A percentile compares a stretch with the other conserved stretches of the same genome.
Conservation (phyloP, 306 rosid species). For the Acacia melanoxylon region DNA sequence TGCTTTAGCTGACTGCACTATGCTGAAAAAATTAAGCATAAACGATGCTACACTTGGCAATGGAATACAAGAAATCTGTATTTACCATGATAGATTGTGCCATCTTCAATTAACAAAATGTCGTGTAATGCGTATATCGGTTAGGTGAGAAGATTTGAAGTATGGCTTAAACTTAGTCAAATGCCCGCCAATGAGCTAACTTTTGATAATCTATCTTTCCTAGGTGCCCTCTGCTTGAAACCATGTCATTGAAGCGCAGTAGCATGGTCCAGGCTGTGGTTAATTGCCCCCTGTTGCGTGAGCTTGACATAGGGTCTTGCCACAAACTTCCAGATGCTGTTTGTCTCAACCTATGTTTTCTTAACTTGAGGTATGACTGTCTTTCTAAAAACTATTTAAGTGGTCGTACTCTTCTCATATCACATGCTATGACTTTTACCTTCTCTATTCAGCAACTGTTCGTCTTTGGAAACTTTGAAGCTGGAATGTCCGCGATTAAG, state of each 20-base stretch:
- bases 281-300: constrained; percentile 84
- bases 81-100: constrained; percentile 77
- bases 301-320: constrained; percentile 90
- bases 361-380: constrained; percentile 74
- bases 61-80: constrained; percentile 80
- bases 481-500: constrained; percentile 84
- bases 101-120: constrained; percentile 87
- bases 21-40: constrained; percentile 68
- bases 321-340: constrained; percentile 99
- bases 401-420: constrained; percentile 23
- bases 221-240: constrained; percentile 95
- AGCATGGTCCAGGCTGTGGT: constrained; percentile 96
- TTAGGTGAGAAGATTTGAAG: constrained; percentile 58
- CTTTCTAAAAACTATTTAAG: neutral
- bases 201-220: constrained; percentile 30
- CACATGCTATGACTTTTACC: constrained; percentile 26
- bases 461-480: constrained; percentile 78
- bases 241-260: constrained; percentile 97
- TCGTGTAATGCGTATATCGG: constrained; percentile 89
- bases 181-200: constrained; percentile 11
- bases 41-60: constrained; percentile 89
- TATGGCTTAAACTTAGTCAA: constrained; percentile 8
- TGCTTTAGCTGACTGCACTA: constrained; percentile 69
- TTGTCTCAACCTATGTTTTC: constrained; percentile 86
- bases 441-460: constrained; percentile 69